Percentiles rank a stretch among this genome's conserved stretches.
Evolutionary conservation across 2,329 filamentous ascomycete species (phyloP).

Genomic region (Chaetomium globosum): DNA sequence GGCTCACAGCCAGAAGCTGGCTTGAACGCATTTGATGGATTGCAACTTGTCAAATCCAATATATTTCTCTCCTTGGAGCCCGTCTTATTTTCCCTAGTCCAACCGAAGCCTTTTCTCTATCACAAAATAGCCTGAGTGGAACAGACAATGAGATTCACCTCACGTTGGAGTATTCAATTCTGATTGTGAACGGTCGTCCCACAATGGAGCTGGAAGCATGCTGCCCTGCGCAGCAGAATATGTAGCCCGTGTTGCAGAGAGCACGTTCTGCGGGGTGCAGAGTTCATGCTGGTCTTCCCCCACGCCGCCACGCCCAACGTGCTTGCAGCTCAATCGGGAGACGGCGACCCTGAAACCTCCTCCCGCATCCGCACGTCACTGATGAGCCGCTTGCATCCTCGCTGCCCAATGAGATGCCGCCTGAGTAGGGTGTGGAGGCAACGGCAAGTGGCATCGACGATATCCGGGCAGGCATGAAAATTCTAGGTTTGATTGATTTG

Average conservation of each 20-base stretch:
- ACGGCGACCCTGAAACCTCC: neutral
- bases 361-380: neutral
- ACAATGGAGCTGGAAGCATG: neutral
- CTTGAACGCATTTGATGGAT: neutral
- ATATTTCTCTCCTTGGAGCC: constrained; percentile 9
- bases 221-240: neutral
- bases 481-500: neutral
- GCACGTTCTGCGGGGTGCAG: constrained; percentile 18
- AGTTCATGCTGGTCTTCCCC: neutral
- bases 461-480: neutral
- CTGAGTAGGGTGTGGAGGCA: neutral
- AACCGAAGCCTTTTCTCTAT: neutral
- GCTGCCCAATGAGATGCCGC: neutral
- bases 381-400: neutral
- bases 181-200: neutral
- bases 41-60: neutral
- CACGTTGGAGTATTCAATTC: neutral
- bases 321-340: neutral
- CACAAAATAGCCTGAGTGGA: constrained; percentile 18
- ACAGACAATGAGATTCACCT: constrained; percentile 12
- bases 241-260: constrained; percentile 6
- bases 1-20: neutral
- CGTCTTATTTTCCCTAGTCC: neutral
- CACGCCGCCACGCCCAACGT: constrained; percentile 17
- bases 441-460: neutral